Conservation (phyloP, 176 grass and related monocot species). For the Oryza meyeriana region DNA sequence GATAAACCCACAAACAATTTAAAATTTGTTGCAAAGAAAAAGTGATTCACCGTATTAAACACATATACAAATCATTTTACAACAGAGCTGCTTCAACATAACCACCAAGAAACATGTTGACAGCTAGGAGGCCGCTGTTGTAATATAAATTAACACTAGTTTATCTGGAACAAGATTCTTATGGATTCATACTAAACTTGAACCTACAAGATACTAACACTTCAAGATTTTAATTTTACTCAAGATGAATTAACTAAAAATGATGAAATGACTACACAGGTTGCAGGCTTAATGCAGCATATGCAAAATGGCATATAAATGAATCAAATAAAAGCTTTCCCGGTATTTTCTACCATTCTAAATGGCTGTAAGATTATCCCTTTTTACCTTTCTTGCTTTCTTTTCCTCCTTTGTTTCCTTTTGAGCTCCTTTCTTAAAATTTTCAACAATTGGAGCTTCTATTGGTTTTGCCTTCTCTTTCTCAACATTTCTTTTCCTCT, state of each 20-base stretch:
- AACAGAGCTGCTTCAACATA: background rate
- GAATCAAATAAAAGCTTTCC: background rate
- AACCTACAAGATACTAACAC: background rate
- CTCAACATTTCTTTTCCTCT: constrained; percentile 60
- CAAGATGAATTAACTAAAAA: background rate
- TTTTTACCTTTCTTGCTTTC: constrained; percentile 90
- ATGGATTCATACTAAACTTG: background rate
- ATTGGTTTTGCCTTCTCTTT: constrained; percentile 54
- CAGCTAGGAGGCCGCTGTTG: background rate
- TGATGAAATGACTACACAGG: background rate
- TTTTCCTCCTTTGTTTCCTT: constrained; percentile 93
- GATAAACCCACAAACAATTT: background rate
- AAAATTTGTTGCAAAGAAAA: background rate
- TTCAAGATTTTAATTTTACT: background rate
- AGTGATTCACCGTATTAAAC: background rate
- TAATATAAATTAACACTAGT: background rate
- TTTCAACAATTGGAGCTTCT: constrained; percentile 26
- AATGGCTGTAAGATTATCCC: background rate
- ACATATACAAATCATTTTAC: background rate
- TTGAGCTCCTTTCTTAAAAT: constrained; percentile 24
- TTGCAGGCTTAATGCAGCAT: background rate
- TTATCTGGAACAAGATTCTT: background rate
- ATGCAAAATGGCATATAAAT: background rate
- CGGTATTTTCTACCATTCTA: background rate
- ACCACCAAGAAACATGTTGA: background rate